Percentiles rank a stretch among this genome's conserved stretches.
Evolutionary conservation across 2,329 filamentous ascomycete genomes (phyloP).

Genomic region (Verticillium longisporum): DNA sequence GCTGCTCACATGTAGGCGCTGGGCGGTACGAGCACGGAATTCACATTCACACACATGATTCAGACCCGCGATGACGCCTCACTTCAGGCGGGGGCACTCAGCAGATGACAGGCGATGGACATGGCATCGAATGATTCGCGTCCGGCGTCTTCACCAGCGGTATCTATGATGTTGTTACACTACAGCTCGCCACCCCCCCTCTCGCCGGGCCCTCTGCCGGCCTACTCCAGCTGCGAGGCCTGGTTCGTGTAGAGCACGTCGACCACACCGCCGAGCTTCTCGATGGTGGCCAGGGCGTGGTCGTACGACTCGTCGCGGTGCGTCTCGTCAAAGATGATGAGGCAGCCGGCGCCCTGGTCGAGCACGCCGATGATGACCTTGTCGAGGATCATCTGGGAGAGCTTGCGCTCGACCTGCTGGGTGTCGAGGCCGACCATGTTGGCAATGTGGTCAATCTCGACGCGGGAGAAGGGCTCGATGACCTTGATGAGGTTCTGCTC

Average conservation of each 20-base stretch:
- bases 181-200: not conserved
- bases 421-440: conserved; percentile 97
- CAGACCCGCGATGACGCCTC: not conserved
- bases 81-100: not conserved
- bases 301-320: conserved; percentile 92
- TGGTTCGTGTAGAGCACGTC: conserved; percentile 98
- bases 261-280: conserved; percentile 94
- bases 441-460: conserved; percentile 94
- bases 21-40: not conserved
- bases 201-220: not conserved
- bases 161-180: conserved; percentile 3
- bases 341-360: conserved; percentile 93
- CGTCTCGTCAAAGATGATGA: conserved; percentile 95
- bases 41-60: not conserved
- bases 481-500: conserved; percentile 99
- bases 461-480: conserved; percentile 95
- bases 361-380: conserved; percentile 97
- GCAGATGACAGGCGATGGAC: not conserved
- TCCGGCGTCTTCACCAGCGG: not conserved
- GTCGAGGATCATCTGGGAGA: conserved; percentile 99
- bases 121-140: not conserved
- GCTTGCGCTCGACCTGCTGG: conserved; percentile 93
- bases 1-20: not conserved
- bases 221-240: conserved; percentile 82
- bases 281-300: conserved; percentile 87